Base-by-base conservation (phyloP, 2,329 filamentous ascomycete species). In the Aspergillus felis region DNA sequence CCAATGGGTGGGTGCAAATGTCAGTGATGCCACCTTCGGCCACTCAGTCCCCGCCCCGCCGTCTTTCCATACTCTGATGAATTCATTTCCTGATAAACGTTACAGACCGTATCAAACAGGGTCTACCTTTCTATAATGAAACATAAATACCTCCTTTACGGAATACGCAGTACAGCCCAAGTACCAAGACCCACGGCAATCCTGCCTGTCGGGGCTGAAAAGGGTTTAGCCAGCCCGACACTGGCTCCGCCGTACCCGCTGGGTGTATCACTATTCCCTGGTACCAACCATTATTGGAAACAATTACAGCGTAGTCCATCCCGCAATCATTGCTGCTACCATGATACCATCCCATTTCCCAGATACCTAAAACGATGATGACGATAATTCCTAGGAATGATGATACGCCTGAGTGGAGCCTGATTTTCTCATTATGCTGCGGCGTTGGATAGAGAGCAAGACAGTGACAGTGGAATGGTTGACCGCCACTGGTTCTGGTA, bases 351-450 rank as follows among this genome's bases (percentile, higher is more conserved):
- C 28, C 28, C 28, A 29, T 29, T 29, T 29, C 28, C 44, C 42
- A 35, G 27, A 25, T 28, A 25, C 51, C 25, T 38, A 46, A 54
- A 49, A 55, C 63, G 63, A 63, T 61, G 58, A 70, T 68, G 66
- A 74, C 72, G 73, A 74, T 67, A 73, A 74, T 75, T 71, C 67
- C 63, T 68, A 73, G 71, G 71, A 64, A 73, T 69, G 61, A 69
- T 67, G 66, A 64, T 67, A 66, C 66, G 60, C 61, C 56, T 47
- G 54, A 49, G 60, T 71, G 69, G 71, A 71, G 61, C 66, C 65
- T 49, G 51, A 41, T 38, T 28, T 57, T 38, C 14, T 38, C 44
- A 24, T 22, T 22, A 14, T 14, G 44, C 44, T 14, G 22, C 44
- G 12, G 5, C 14, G 44, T 47, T 22, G n/a, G 20, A 24, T 24